Evolutionary conservation across 352 stramenopile genomes (phyloP), one percentile per base, ranked within the genome.

Genomic region (Globisporangium middletonii): DNA sequence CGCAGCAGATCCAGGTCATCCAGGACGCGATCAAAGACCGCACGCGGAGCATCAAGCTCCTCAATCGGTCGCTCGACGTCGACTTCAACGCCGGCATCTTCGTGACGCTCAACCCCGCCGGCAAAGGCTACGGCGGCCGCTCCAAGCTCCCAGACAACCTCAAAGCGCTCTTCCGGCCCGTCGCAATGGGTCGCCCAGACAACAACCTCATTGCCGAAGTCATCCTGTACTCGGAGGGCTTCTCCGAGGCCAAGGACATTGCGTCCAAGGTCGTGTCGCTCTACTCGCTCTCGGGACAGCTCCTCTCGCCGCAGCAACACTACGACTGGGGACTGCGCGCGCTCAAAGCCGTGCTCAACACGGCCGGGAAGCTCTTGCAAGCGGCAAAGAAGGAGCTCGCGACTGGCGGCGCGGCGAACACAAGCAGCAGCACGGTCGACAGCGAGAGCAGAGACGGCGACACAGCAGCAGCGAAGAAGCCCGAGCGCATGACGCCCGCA

Each of bases 51-150:
- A 88, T 98, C 48, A 72, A 83, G 33, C 65, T 98, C 15, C 69
- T 98, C 18, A 94, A 88, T 26, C 72, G 79, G 11, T 70, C 70
- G 1, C 77, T 98, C 16, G 78, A 96, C 50, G 89, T 98, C 9
- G 81, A 98, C 58, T 88, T 92, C 50, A 98, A 98, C 60, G 84
- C 90, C 15, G 94, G 94, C 26, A 98, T 98, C 62, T 98, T 98
- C 55, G 92, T 98, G 28, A 98, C 93, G n/a, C 71, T 98, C 43
- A 98, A 98, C 49, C 93, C 93, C 1, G 87, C 92, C 0, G 89
- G 92, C 2, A 98, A 98, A 68, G 92, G 90, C 26, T 98, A 98
- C 55, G 94, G 88, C 16, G 94, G 94, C 7, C 84, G 94, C 18
- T 96, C 82, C 35, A 94, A 97, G 54, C 72, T 98, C 0, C 94